phyloP scores from a whole-genome alignment of 2,329 filamentous ascomycete genomes.

The Aspergillus quadricinctus region DNA sequence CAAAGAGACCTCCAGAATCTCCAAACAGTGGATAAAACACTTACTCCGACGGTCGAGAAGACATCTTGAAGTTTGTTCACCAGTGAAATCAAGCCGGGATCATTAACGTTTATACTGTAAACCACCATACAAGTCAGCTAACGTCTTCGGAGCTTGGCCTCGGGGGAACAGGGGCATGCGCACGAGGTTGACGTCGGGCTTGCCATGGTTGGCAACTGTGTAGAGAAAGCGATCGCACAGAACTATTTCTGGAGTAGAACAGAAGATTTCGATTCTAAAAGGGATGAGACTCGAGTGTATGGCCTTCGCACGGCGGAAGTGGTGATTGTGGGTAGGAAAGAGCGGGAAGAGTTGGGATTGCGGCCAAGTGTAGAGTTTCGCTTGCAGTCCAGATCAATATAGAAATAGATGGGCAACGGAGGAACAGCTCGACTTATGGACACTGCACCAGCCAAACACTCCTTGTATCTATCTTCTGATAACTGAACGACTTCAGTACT shows the following conservation, averaged over 20 bases:
- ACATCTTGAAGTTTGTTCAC: conserved; percentile 99
- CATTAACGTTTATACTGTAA: conserved; percentile 66
- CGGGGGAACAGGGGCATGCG: conserved; percentile 27
- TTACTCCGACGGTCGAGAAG: conserved; percentile 87
- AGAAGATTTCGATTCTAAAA: conserved; percentile 7
- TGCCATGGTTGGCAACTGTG: conserved; percentile 40
- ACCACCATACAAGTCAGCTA: conserved; percentile 20
- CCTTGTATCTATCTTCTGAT: background rate
- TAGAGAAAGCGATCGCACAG: conserved; percentile 6
- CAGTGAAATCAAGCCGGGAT: conserved; percentile 67
- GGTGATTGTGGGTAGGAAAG: conserved; percentile 11
- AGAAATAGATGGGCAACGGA: background rate
- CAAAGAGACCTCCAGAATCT: conserved; percentile 6
- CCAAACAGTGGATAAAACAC: conserved; percentile 28
- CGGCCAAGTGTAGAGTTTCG: conserved; percentile 17
- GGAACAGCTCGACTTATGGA: background rate
- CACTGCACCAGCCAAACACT: background rate
- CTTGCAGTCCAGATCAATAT: conserved; percentile 7
- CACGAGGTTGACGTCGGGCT: conserved; percentile 40
- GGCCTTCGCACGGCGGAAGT: background rate
- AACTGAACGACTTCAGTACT: background rate
- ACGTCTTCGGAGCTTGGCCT: conserved; percentile 11
- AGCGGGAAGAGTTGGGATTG: conserved; percentile 12
- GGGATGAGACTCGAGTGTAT: background rate
- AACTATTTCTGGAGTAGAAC: background rate